Evolutionary conservation across 768 basidiomycete genomes (phyloP), one percentile per base, ranked within the genome.

Genomic region (Panellus pusillus): DNA sequence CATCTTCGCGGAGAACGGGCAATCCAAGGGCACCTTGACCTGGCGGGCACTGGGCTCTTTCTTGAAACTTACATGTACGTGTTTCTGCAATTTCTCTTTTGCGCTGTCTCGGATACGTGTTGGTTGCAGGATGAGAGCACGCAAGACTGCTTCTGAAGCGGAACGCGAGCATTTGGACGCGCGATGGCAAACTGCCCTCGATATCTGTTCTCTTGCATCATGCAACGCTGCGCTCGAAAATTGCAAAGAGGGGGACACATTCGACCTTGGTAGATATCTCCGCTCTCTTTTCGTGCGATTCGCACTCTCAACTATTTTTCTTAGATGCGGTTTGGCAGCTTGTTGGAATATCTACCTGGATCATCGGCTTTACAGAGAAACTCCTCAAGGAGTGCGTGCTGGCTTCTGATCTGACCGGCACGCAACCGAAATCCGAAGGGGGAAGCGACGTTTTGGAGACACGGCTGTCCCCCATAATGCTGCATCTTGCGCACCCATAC

Each of bases 241-340:
- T 57, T 89, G 87, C 59, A 74, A 70, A 58, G 84, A 87, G 17
- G 77, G 74, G 3, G 79, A 80, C 52, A 72, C 67, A 17, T 87
- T 87, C 61, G 86, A 89, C 61, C 71, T 88, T 3, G 80, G 89
- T 89, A 61, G 39, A 70, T 54, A 46, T 41, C 49, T 20, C 19
- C 32, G 44, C 11, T 41, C 37, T n/a, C 37, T 49, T 17, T 17
- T 31, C 31, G 41, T 5, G 5, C 17, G 13, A 2, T 13, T 29
- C 50, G 19, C 19, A 48, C 14, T 14, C 32, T 24, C 39, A 51
- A 55, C 63, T 43, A 4, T 31, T 15, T n/a, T 39, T 54, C 46
- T 27, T 48, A 92, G 89, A 83, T 48, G 81, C 85, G 32, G 77
- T 83, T 24, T 91, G 90, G 90, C 84, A 87, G 57, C 74, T 91